Percentiles rank a stretch among this genome's conserved stretches.
Evolutionary conservation across 2,329 filamentous ascomycete genomes (phyloP).

Genomic region (Cordyceps cateniannulata): DNA sequence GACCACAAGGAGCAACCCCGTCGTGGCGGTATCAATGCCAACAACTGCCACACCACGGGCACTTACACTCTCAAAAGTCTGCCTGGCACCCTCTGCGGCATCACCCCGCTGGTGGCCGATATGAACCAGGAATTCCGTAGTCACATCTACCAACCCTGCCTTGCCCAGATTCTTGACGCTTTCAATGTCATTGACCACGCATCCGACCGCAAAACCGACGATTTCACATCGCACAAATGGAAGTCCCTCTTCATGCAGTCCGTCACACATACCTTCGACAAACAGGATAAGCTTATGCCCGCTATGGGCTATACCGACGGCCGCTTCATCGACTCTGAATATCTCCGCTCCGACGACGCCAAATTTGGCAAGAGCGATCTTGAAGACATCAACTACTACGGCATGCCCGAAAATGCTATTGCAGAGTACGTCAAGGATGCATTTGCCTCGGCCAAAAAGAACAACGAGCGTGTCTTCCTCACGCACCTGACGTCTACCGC

Average conservation of each 20-base stretch:
- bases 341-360: conserved; percentile 22
- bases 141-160: conserved; percentile 38
- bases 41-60: conserved; percentile 33
- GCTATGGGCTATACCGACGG: conserved; percentile 24
- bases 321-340: conserved; percentile 23
- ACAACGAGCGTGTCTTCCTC: conserved; percentile 27
- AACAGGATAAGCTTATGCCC: conserved; percentile 25
- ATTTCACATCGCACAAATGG: conserved; percentile 25
- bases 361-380: conserved; percentile 24
- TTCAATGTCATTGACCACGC: conserved; percentile 22
- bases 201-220: conserved; percentile 9
- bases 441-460: conserved; percentile 24
- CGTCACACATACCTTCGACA: conserved; percentile 27
- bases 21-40: conserved; percentile 34
- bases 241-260: conserved; percentile 28
- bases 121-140: conserved; percentile 35
- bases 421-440: conserved; percentile 28
- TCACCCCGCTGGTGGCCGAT: conserved; percentile 34
- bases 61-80: conserved; percentile 40
- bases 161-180: conserved; percentile 33
- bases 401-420: conserved; percentile 25
- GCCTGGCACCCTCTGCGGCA: conserved; percentile 34
- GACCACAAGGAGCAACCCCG: conserved; percentile 17
- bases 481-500: conserved; percentile 31
- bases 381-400: conserved; percentile 30